These are phyloP conservation scores for Apiospora aurea DNA, from an alignment of 2,329 filamentous ascomycete genomes.

Conservation along the genomic window DNA sequence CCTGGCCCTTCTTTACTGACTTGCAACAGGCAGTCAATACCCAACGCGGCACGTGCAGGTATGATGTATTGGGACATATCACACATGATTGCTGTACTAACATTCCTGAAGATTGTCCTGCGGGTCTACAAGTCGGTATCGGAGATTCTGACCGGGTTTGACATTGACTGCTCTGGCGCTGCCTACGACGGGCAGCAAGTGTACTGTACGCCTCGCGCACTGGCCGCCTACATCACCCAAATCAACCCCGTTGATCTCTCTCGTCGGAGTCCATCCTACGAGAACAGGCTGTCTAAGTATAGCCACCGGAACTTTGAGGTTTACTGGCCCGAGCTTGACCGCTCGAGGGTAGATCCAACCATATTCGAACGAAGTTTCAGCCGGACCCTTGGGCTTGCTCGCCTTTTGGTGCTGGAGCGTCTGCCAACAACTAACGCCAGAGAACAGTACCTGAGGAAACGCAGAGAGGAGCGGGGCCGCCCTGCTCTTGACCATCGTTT, in stretches of 20 bases:
- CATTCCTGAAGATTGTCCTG: constrained; percentile 74
- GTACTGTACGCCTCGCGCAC: constrained; percentile 77
- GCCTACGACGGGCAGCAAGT: constrained; percentile 84
- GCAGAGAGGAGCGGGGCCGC: constrained; percentile 75
- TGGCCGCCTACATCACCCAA: constrained; percentile 83
- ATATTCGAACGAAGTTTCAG: constrained; percentile 85
- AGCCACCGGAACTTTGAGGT: constrained; percentile 85
- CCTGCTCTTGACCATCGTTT: constrained; percentile 58
- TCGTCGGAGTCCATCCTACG: constrained; percentile 83
- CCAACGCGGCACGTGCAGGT: constrained; percentile 80
- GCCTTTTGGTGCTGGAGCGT: constrained; percentile 80
- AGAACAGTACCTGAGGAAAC: constrained; percentile 73
- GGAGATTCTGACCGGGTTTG: constrained; percentile 87
- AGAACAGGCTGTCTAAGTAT: constrained; percentile 87
- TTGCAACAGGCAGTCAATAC: constrained; percentile 70
- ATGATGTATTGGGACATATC: constrained; percentile 30
- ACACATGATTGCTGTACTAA: constrained; percentile 23
- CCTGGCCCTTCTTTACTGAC: constrained; percentile 18
- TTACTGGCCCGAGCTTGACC: constrained; percentile 78
- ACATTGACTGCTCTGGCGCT: constrained; percentile 83
- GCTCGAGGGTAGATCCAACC: constrained; percentile 80
- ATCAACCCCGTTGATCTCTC: constrained; percentile 81
- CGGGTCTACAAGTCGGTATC: constrained; percentile 84
- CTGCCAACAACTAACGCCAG: constrained; percentile 73
- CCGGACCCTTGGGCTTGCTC: constrained; percentile 77